A percentile compares a stretch with the other conserved stretches of the same genome.
phyloP scores from a whole-genome alignment of 2,329 filamentous ascomycete genomes.

The Microsporum canis region DNA sequence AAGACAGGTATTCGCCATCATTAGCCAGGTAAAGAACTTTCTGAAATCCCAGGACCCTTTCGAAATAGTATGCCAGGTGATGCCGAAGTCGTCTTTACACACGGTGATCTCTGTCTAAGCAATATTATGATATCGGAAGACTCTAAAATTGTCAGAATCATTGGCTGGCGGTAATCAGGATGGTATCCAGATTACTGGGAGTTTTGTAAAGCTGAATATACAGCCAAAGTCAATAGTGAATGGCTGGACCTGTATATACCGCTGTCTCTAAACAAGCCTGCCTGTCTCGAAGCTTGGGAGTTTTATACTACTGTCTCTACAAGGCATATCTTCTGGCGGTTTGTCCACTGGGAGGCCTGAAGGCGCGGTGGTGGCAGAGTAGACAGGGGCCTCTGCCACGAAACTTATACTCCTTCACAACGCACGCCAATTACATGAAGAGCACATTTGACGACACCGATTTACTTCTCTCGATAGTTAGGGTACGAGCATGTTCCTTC shows the following conservation, averaged over 20 bases:
- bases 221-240: slow-evolving; percentile 4
- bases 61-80: slow-evolving; percentile 23
- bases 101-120: slow-evolving; percentile 26
- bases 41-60: slow-evolving; percentile 21
- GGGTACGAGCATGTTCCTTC: no score
- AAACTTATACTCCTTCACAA: no score
- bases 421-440: no score
- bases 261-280: slow-evolving; percentile 1
- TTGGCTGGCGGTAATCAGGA: slow-evolving; percentile 20
- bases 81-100: slow-evolving; percentile 26
- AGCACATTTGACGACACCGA: no score
- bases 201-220: slow-evolving; percentile 6
- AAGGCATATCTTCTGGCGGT: no score
- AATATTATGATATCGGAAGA: slow-evolving; percentile 24
- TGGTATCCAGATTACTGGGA: slow-evolving; percentile 15
- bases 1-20: slow-evolving; percentile 16
- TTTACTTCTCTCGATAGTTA: no score
- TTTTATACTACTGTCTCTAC: not conserved
- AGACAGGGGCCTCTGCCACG: no score
- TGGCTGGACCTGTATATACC: slow-evolving; percentile 7
- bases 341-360: no score
- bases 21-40: slow-evolving; percentile 18
- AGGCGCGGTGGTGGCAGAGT: no score
- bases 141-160: slow-evolving; percentile 18
- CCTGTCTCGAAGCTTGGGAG: slow-evolving; percentile 8